phyloP scores from a whole-genome alignment of 1,139 yeast genomes.

The Geotrichum siamense region DNA sequence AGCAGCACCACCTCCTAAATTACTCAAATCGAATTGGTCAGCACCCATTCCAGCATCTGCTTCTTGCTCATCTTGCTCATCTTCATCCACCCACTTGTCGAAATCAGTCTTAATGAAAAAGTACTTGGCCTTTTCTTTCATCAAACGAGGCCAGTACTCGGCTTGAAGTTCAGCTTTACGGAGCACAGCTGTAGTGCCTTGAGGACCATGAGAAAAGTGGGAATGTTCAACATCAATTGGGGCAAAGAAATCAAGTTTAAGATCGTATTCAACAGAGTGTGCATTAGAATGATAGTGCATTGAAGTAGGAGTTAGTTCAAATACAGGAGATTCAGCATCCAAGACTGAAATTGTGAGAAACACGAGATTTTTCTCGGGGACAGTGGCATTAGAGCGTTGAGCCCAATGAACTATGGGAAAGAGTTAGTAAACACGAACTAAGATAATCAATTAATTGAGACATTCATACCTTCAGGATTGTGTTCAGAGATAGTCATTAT shows the following conservation, averaged over 20 bases:
- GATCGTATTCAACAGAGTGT: slow-evolving; percentile 42
- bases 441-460: slow-evolving; percentile 50
- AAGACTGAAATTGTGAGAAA: slow-evolving; percentile 67
- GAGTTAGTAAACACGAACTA: slow-evolving; percentile 14
- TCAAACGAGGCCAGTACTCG: slow-evolving; percentile 91
- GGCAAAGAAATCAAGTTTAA: slow-evolving; percentile 62
- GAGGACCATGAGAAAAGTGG: slow-evolving; percentile 56
- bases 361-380: slow-evolving; percentile 63
- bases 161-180: slow-evolving; percentile 59
- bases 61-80: slow-evolving; percentile 71
- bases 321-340: slow-evolving; percentile 58
- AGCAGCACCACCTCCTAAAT: slow-evolving; percentile 31
- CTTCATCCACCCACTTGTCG: slow-evolving; percentile 96
- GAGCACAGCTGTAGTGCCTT: slow-evolving; percentile 61
- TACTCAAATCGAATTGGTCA: slow-evolving; percentile 34
- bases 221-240: slow-evolving; percentile 66
- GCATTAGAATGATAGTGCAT: slow-evolving; percentile 49
- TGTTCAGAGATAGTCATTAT: slow-evolving; percentile 34
- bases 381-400: slow-evolving; percentile 76
- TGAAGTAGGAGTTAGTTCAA: slow-evolving; percentile 53
- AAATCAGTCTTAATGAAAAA: slow-evolving; percentile 88
- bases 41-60: slow-evolving; percentile 31
- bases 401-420: slow-evolving; percentile 70
- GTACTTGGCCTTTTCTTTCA: slow-evolving; percentile 62
- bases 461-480: slow-evolving; percentile 39